Evolutionary conservation across 2,329 filamentous ascomycete genomes (phyloP).

Genomic region (Daldinia sp.): DNA sequence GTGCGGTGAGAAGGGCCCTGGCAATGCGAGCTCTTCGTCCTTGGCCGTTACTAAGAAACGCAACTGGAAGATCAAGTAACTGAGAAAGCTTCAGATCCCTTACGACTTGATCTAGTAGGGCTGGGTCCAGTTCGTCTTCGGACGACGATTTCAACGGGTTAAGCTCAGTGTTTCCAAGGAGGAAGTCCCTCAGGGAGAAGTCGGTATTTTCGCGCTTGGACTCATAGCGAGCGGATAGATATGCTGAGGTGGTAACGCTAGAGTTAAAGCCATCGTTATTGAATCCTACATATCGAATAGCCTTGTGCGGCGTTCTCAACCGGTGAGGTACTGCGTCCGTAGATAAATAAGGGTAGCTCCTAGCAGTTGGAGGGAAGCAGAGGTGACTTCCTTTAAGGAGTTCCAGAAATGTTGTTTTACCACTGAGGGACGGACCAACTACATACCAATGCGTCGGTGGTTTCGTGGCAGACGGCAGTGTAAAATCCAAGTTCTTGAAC

Average conservation of each 20-base stretch:
- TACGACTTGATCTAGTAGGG: conserved; percentile 69
- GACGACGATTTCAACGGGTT: conserved; percentile 69
- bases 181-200: conserved; percentile 82
- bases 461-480: conserved; percentile 65
- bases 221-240: conserved; percentile 91
- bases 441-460: conserved; percentile 79
- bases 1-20: conserved; percentile 78
- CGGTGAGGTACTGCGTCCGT: conserved; percentile 64
- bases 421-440: conserved; percentile 78
- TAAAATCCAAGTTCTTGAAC: conserved; percentile 75
- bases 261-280: conserved; percentile 72
- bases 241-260: conserved; percentile 73
- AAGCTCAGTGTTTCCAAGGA: conserved; percentile 82
- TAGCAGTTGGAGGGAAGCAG: conserved; percentile 76
- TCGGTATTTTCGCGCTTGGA: conserved; percentile 86
- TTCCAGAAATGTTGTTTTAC: conserved; percentile 84
- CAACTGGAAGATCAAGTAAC: conserved; percentile 81
- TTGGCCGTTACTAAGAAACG: conserved; percentile 93
- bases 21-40: conserved; percentile 87
- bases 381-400: conserved; percentile 79
- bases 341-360: conserved; percentile 81
- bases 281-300: conserved; percentile 91
- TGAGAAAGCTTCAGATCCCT: conserved; percentile 72
- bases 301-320: conserved; percentile 67
- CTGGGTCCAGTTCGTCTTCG: conserved; percentile 57